These are phyloP conservation scores for Candida sp. DNA, from an alignment of 1,139 yeast genomes.

Conservation along the genomic window DNA sequence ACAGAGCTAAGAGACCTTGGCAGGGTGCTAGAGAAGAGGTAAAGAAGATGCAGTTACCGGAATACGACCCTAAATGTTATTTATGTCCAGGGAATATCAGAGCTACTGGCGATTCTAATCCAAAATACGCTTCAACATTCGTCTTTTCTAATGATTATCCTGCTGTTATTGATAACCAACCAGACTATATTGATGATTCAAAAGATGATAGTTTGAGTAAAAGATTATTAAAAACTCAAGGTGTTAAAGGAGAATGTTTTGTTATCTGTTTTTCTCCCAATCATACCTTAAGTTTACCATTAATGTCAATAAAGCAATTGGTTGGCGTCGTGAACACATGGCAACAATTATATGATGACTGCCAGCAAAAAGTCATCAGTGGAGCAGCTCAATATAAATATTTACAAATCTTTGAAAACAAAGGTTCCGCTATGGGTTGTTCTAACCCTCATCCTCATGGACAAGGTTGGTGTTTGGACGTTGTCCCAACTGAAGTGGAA, in stretches of 20 bases:
- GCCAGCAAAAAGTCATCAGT: slow-evolving; percentile 31
- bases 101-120: slow-evolving; percentile 63
- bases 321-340: slow-evolving; percentile 53
- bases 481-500: slow-evolving; percentile 67
- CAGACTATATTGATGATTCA: slow-evolving; percentile 29
- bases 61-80: slow-evolving; percentile 65
- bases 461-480: slow-evolving; percentile 75
- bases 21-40: slow-evolving; percentile 68
- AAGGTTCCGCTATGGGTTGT: slow-evolving; percentile 81
- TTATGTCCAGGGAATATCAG: slow-evolving; percentile 72
- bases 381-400: slow-evolving; percentile 51
- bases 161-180: slow-evolving; percentile 62
- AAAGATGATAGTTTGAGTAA: slow-evolving; percentile 24
- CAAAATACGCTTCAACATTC: slow-evolving; percentile 54
- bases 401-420: slow-evolving; percentile 74
- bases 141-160: slow-evolving; percentile 69
- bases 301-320: slow-evolving; percentile 48
- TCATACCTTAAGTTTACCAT: slow-evolving; percentile 65
- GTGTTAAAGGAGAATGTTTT: slow-evolving; percentile 66
- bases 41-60: slow-evolving; percentile 41
- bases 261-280: slow-evolving; percentile 77
- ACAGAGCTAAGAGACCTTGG: slow-evolving; percentile 79
- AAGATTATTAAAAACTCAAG: slow-evolving; percentile 51
- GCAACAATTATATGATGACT: slow-evolving; percentile 49
- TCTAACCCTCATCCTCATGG: slow-evolving; percentile 82